Conservation (phyloP, 345 rosid species). For the Hibiscus trionum region DNA sequence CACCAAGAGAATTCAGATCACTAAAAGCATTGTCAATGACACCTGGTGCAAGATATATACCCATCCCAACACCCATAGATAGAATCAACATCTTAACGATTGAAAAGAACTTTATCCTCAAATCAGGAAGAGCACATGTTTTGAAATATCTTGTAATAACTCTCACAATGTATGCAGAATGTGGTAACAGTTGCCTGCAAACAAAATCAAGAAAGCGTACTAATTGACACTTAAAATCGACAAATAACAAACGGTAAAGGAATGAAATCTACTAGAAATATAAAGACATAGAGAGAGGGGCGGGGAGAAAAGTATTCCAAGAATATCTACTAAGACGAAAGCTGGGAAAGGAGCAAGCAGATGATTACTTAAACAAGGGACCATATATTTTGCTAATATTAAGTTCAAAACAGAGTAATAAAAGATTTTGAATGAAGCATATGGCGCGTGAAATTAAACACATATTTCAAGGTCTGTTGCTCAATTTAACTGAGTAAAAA, state of each 20-base stretch:
- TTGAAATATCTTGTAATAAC: conserved; percentile 57
- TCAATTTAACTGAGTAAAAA: background rate
- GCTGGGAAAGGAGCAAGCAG: background rate
- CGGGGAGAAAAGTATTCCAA: background rate
- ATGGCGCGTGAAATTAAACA: too few relatives aligned
- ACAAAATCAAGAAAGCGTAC: conserved; percentile 13
- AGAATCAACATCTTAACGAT: conserved; percentile 47
- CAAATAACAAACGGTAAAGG: background rate
- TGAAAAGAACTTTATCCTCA: conserved; percentile 62
- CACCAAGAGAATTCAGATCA: conserved; percentile 32
- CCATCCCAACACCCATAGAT: conserved; percentile 77
- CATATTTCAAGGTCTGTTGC: background rate
- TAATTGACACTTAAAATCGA: background rate
- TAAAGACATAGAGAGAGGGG: background rate
- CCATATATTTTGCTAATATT: background rate
- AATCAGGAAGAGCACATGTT: conserved; percentile 54
- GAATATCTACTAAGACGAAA: background rate
- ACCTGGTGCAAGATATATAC: conserved; percentile 56
- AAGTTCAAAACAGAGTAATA: background rate
- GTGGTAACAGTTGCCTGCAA: conserved; percentile 80
- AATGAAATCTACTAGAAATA: background rate
- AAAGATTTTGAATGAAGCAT: background rate
- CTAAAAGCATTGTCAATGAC: conserved; percentile 41
- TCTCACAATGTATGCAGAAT: conserved; percentile 54
- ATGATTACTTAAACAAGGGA: background rate